Base-by-base conservation (phyloP, 345 rosid species). In the Mercurialis annua region DNA sequence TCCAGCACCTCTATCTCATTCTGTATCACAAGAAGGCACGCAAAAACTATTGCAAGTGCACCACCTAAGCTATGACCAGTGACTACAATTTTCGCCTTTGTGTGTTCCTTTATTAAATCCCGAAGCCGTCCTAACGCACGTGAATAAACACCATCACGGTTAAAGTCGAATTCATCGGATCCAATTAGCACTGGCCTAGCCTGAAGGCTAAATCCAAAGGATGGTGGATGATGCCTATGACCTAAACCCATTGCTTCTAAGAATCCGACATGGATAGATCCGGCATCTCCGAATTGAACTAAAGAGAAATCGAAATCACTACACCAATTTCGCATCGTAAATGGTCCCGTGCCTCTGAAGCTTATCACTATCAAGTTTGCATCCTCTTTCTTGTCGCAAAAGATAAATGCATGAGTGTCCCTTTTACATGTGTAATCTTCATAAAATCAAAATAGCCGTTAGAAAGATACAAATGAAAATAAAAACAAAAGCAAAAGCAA, bases 341-440 rank as follows among this genome's bases (percentile, higher is more conserved):
- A 92, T 34, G 90, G 96, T 55, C 86, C 91, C 2, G 91, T 92
- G 40, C 98, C 96, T 77, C 92, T 83, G 69, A 87, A 92, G 87
- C 88, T 77, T 63, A 92, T 73, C 48, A 89, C 30, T 63, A 92
- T 84, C 83, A 89, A 66, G 70, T 73, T 85, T 61, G 98, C 94
- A 81, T 92, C 92, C 64, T 73, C 69, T 30, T 76, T 83, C 81
- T 86, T 89, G 86, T 86, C 95, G 0, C 85, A 81, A 1, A 85
- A 60, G 57, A 92, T 69, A 75, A 83, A 92, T 36, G 84, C 90
- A 74, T 92, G 95, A 52, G 92, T 89, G 8, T 89, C 76, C 81
- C 63, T 67, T 81, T 84, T 78, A 80, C 84, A 82, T 69, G 27
- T 10, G 44, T 2, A 40, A 4, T 40, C 44, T 40, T 7, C 11